These are phyloP conservation scores for Creolimax fragrantissima DNA, from an alignment of 78 protist genomes.

Conservation along the genomic window DNA sequence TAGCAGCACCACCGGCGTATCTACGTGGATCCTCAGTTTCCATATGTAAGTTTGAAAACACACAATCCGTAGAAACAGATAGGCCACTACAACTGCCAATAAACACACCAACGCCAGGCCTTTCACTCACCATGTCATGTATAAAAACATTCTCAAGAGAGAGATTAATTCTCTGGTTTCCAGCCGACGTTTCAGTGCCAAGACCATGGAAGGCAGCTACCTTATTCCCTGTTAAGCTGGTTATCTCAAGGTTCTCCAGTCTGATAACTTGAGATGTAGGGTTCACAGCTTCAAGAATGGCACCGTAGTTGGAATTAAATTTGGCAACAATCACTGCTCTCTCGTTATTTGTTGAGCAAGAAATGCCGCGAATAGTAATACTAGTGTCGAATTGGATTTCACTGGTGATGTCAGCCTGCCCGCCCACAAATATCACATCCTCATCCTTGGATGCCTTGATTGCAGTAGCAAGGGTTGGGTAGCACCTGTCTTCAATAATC, in stretches of 20 bases:
- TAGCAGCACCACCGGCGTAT: conserved; percentile 1
- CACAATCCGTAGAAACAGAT: not conserved
- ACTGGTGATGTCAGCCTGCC: too few species aligned
- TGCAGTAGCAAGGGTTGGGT: too few species aligned
- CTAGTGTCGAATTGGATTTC: too few species aligned
- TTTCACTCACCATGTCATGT: conserved; percentile 1
- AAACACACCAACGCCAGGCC: conserved; percentile 12
- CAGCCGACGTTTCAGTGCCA: not conserved
- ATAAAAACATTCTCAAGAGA: not conserved
- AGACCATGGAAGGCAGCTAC: conserved; percentile 1
- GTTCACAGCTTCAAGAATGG: not conserved
- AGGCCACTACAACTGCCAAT: not conserved
- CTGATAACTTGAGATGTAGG: not conserved
- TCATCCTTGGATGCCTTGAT: too few species aligned
- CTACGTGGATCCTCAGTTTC: not conserved
- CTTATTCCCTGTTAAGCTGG: not conserved
- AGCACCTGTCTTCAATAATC: too few species aligned
- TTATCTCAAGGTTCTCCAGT: not conserved
- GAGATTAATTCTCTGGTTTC: not conserved
- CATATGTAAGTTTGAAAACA: not conserved
- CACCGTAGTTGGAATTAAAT: not conserved
- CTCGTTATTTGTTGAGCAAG: not conserved
- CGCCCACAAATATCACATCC: too few species aligned
- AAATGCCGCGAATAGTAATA: not conserved
- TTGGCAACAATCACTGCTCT: not conserved